A percentile compares a stretch with the other conserved stretches of the same genome.
Evolutionary conservation across 129 eudicot genomes (phyloP).

Genomic region (Tagetes erecta): DNA sequence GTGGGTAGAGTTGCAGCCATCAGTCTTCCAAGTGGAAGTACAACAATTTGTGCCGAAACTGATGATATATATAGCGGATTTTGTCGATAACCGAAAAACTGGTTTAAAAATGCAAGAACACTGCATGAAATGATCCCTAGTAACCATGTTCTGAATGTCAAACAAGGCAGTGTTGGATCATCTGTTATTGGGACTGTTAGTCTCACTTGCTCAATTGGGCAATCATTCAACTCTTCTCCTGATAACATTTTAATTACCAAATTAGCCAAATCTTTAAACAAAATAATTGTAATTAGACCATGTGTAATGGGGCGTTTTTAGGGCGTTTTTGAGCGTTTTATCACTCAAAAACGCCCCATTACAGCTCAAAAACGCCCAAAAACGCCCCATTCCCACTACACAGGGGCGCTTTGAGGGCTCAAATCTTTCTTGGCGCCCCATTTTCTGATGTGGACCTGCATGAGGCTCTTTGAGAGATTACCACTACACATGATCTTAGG

Average conservation of each 20-base stretch:
- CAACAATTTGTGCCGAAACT: conserved; percentile 43
- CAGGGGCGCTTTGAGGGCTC: no score
- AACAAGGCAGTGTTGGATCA: conserved; percentile 73
- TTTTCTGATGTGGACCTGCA: no score
- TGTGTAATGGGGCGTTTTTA: no score
- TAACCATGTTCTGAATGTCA: conserved; percentile 82
- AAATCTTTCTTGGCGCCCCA: no score
- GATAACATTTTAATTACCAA: neutral
- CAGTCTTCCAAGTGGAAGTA: conserved; percentile 72
- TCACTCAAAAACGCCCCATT: no score
- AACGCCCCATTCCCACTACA: no score
- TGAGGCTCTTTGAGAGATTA: no score
- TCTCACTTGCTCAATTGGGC: conserved; percentile 78
- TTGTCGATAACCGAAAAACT: conserved; percentile 50
- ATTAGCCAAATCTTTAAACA: neutral
- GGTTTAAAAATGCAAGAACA: conserved; percentile 67
- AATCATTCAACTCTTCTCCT: conserved; percentile 65
- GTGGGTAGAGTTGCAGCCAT: conserved; percentile 79
- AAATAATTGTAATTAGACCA: neutral
- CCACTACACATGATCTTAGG: no score
- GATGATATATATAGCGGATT: conserved; percentile 42
- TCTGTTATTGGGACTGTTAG: conserved; percentile 77
- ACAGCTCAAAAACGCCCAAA: no score
- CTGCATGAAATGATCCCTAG: conserved; percentile 67
- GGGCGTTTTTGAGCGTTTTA: no score